Evolutionary conservation across 331 rosid species (phyloP).

Genomic region (Quercus lobata): DNA sequence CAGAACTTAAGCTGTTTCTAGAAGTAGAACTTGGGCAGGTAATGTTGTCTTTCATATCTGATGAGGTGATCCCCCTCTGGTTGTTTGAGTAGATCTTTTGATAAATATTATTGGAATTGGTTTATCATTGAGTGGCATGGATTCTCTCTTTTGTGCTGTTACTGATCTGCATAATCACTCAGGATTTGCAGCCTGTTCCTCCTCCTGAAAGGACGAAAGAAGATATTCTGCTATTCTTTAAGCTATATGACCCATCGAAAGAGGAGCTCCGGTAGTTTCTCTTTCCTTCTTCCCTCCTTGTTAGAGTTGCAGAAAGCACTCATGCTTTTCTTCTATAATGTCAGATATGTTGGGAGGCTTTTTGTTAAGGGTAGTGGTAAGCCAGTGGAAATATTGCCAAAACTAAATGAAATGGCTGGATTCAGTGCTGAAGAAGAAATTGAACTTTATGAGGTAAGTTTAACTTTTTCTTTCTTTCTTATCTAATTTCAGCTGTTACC

Average conservation of each 20-base stretch:
- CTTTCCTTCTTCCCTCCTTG: neutral
- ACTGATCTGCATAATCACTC: neutral
- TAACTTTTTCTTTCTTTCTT: neutral
- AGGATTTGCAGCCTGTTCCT: constrained; percentile 64
- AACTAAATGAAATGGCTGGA: constrained; percentile 77
- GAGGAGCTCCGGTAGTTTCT: constrained; percentile 60
- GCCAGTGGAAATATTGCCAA: constrained; percentile 60
- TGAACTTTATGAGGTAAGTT: constrained; percentile 71
- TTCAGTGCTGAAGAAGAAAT: constrained; percentile 67
- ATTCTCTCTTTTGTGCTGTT: neutral
- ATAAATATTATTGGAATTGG: no score
- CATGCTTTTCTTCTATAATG: neutral
- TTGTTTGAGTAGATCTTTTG: neutral
- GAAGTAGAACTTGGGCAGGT: constrained; percentile 75
- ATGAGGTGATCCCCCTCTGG: neutral
- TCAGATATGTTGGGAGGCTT: constrained; percentile 75
- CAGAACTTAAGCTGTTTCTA: constrained; percentile 71
- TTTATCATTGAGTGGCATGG: neutral
- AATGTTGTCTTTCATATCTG: constrained; percentile 14
- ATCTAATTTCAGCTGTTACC: neutral
- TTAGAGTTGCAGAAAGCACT: neutral
- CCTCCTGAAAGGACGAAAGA: constrained; percentile 66
- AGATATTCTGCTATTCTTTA: constrained; percentile 73
- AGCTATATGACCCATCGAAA: constrained; percentile 65
- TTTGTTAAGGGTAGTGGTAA: constrained; percentile 54